Evolutionary conservation across 106 monocot genomes (phyloP).

Genomic region (Vanilla planifolia): DNA sequence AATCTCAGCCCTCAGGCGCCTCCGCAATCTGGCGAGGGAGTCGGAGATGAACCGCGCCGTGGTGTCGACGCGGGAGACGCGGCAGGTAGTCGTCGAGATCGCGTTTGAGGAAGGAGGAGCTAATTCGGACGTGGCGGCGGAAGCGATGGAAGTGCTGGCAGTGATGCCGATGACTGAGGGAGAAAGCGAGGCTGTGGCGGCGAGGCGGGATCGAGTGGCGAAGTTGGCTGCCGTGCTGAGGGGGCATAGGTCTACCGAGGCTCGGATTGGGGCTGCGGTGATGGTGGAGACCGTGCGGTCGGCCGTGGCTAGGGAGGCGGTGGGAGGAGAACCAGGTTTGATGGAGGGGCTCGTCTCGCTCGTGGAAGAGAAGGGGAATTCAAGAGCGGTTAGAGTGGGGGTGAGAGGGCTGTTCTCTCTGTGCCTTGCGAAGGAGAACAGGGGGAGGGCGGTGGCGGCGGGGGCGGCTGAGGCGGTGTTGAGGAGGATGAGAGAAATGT

Average conservation of each 20-base stretch:
- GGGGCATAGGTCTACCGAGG: conserved; percentile 21
- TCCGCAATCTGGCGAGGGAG: conserved; percentile 56
- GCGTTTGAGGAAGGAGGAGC: conserved; percentile 33
- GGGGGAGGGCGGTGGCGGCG: conserved; percentile 37
- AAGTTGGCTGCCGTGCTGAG: conserved; percentile 28
- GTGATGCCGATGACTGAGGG: conserved; percentile 29
- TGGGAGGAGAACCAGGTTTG: conserved; percentile 28
- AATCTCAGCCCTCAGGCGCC: conserved; percentile 38
- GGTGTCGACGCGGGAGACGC: conserved; percentile 42
- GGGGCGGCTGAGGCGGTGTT: conserved; percentile 58
- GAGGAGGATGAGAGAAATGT: conserved; percentile 28
- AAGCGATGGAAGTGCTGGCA: conserved; percentile 49
- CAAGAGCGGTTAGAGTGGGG: conserved; percentile 39
- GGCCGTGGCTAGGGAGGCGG: conserved; percentile 29
- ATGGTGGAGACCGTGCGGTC: conserved; percentile 48
- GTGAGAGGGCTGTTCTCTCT: conserved; percentile 66
- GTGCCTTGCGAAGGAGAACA: conserved; percentile 73
- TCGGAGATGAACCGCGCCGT: conserved; percentile 67
- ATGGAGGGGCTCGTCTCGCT: conserved; percentile 54
- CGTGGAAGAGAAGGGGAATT: conserved; percentile 22
- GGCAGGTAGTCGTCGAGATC: conserved; percentile 37
- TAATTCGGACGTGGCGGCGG: conserved; percentile 28
- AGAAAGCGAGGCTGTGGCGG: conserved; percentile 39
- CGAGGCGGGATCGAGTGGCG: conserved; percentile 28
- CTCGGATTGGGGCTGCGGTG: conserved; percentile 50